phyloP scores from a whole-genome alignment of 208 protist species.

The Leishmania lainsoni region DNA sequence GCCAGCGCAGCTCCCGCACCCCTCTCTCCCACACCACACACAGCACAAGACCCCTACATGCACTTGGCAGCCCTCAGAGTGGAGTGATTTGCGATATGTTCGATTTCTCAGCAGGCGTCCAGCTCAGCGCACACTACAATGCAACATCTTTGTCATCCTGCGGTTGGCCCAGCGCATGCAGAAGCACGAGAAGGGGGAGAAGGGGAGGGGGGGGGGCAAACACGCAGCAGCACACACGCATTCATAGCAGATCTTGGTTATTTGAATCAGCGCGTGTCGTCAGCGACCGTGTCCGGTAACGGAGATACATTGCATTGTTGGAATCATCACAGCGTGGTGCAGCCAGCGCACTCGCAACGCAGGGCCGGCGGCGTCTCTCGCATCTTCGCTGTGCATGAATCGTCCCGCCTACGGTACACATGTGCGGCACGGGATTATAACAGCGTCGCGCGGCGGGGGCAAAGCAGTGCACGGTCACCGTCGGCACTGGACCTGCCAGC shows the following conservation, averaged over 20 bases:
- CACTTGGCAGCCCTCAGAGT: slow-evolving; percentile 23
- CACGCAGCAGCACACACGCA: too few relatives aligned
- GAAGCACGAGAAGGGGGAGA: not conserved
- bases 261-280: slow-evolving; percentile 70
- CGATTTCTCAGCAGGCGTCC: slow-evolving; percentile 35
- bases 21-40: not conserved
- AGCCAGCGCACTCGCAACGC: not conserved
- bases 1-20: not conserved
- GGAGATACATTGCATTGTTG: slow-evolving; percentile 36
- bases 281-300: slow-evolving; percentile 52
- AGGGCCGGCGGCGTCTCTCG: not conserved
- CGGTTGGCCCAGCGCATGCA: not conserved
- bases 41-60: not conserved
- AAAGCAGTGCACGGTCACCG: not conserved
- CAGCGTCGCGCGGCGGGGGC: not conserved
- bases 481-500: slow-evolving; percentile 34
- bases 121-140: slow-evolving; percentile 38
- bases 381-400: slow-evolving; percentile 64
- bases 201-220: too few relatives aligned
- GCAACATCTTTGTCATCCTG: slow-evolving; percentile 27
- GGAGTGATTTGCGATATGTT: slow-evolving; percentile 42
- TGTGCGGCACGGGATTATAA: slow-evolving; percentile 43
- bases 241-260: slow-evolving; percentile 88
- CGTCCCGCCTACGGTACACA: slow-evolving; percentile 24
- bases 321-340: slow-evolving; percentile 4